These are phyloP conservation scores for Chimonanthus praecox DNA, from an alignment of 164 flowering plant species.

Conservation along the genomic window DNA sequence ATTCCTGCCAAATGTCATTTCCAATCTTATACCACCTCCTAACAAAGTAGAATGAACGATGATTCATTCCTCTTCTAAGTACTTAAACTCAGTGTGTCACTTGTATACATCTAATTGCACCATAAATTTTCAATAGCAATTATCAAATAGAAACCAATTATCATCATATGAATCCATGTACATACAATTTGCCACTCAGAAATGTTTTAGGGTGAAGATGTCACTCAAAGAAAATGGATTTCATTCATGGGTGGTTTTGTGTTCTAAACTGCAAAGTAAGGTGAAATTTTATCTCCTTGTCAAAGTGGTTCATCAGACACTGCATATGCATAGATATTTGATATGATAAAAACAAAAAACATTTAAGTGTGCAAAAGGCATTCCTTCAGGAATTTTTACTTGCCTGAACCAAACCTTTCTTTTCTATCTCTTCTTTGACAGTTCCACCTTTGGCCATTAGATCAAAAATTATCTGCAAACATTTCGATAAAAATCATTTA, in stretches of 20 bases:
- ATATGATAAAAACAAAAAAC: not conserved
- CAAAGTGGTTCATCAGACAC: not conserved
- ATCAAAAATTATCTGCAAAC: conserved; percentile 77
- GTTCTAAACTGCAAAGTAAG: too few relatives aligned
- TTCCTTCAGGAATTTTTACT: conserved; percentile 17
- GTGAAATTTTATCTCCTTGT: not conserved
- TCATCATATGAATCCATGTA: too few relatives aligned
- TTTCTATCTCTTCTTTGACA: conserved; percentile 70
- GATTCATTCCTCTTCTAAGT: too few relatives aligned
- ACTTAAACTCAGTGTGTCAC: too few relatives aligned
- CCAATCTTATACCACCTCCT: not conserved
- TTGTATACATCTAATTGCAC: too few relatives aligned
- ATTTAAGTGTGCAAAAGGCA: not conserved
- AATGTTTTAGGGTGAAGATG: too few relatives aligned
- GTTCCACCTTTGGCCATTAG: conserved; percentile 90
- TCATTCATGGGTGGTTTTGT: too few relatives aligned
- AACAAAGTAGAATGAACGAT: too few relatives aligned
- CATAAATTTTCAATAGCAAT: too few relatives aligned
- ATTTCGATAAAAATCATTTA: not conserved
- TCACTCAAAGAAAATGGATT: too few relatives aligned
- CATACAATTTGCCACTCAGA: too few relatives aligned
- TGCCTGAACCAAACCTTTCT: conserved; percentile 89
- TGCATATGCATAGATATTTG: not conserved
- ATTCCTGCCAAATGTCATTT: not conserved
- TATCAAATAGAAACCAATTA: too few relatives aligned